phyloP scores from a whole-genome alignment of 1,284 basidiomycete genomes.

The Athelia psychrophila region DNA sequence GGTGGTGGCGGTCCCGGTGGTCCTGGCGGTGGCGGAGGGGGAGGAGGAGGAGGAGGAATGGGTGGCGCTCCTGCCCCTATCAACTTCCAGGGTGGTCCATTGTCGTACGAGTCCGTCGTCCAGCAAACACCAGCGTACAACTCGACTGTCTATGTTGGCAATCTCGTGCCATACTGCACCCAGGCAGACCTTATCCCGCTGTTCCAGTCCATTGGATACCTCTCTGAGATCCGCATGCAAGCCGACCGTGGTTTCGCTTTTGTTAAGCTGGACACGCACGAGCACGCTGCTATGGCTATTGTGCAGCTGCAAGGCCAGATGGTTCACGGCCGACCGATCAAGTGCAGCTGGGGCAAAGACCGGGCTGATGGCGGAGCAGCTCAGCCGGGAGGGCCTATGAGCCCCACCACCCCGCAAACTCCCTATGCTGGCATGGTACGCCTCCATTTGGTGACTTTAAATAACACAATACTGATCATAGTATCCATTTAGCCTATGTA shows the following conservation, averaged over 20 bases:
- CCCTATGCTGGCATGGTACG: slow-evolving; percentile 76
- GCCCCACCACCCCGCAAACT: slow-evolving; percentile 61
- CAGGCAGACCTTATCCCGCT: slow-evolving; percentile 95
- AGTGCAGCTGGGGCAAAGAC: slow-evolving; percentile 99
- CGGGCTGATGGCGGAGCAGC: slow-evolving; percentile 68
- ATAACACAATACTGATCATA: slow-evolving; percentile 2
- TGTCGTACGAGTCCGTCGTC: slow-evolving; percentile 86
- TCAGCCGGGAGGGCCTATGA: slow-evolving; percentile 50
- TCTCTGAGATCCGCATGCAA: slow-evolving; percentile 98
- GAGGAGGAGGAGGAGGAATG: slow-evolving; percentile 16
- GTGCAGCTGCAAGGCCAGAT: slow-evolving; percentile 92
- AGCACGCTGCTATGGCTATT: slow-evolving; percentile 97
- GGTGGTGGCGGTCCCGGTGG: slow-evolving; percentile 16
- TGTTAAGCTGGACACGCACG: slow-evolving; percentile 96
- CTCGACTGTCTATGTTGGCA: slow-evolving; percentile 97
- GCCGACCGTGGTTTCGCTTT: slow-evolving; percentile 98
- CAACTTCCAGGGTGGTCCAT: slow-evolving; percentile 83
- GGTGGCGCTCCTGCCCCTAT: slow-evolving; percentile 77
- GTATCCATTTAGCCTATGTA: slow-evolving; percentile 66
- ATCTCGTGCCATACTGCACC: slow-evolving; percentile 93
- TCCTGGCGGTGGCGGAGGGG: slow-evolving; percentile 42
- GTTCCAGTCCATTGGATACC: slow-evolving; percentile 96
- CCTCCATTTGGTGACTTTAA: slow-evolving; percentile 6
- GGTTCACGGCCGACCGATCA: slow-evolving; percentile 94
- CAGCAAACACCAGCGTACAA: slow-evolving; percentile 90